Evolutionary conservation across 306 rosid genomes (phyloP), one percentile per base, ranked within the genome.

Genomic region (Acacia confusa): DNA sequence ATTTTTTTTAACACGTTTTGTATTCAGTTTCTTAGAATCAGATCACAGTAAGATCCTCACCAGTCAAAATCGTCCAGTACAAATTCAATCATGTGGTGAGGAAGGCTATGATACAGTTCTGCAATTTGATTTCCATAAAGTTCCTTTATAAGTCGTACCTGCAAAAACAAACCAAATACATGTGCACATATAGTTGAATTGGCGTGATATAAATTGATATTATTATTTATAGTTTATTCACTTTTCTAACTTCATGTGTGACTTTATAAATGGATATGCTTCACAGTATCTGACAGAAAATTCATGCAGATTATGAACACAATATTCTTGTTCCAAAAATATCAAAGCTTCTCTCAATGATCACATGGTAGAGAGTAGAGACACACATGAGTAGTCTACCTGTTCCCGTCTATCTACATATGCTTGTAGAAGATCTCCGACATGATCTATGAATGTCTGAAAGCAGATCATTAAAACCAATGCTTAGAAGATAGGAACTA

Each of bases 361-460:
- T 52, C 57, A 60, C 47, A 25, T 27, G 25, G 75, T 70, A 24
- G 57, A 71, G 58, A 57, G 75, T 70, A 24, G 57, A 71, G 58
- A 45, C 66, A 60, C 45, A 32, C 74, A 71, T 55, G 76, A 65
- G 81, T 72, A 73, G 36, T 75, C 40, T 87, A 91, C 92, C 91
- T 91, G 95, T 83, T 88, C 95, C 74, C 92, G 83, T 85, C 95
- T 91, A 76, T 91, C 92, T 82, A 89, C 93, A 69, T 86, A 28
- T 13, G 65, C 24, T 79, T 92, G 98, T 86, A 93, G 79, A 82
- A 96, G 96, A 80, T 96, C 97, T 86, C 98, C 99, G 78, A 96
- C 83, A 57, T 91, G 85, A 86, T 93, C 99, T 80, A 96, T 96
- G 88, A 96, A 91, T 88, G 92, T 92, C 99, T 93, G 97, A 81